A percentile compares a stretch with the other conserved stretches of the same genome.
Evolutionary conservation across 2,329 filamentous ascomycete genomes (phyloP).

Genomic region (Berkeleyomyces rouxiae): DNA sequence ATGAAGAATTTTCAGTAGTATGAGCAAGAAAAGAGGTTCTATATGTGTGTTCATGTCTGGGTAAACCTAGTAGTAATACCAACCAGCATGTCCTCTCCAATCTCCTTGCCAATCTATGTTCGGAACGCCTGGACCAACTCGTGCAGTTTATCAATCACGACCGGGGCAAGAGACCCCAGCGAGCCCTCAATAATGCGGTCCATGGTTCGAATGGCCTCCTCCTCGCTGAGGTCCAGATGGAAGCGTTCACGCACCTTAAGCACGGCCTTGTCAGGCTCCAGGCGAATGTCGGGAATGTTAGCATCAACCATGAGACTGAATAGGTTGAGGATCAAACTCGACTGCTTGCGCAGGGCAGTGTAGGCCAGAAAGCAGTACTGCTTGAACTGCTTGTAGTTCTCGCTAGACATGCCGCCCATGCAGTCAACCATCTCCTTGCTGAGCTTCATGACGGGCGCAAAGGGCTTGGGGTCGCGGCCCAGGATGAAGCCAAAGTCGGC

Average conservation of each 20-base stretch:
- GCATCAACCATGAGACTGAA: constrained; percentile 97
- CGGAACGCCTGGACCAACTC: constrained; percentile 84
- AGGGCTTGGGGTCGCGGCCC: constrained; percentile 90
- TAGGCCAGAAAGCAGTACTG: constrained; percentile 95
- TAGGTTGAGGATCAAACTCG: constrained; percentile 80
- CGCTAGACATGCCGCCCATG: constrained; percentile 73
- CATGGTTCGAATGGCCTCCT: constrained; percentile 78
- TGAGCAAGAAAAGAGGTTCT: neutral
- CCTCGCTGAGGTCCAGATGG: constrained; percentile 77
- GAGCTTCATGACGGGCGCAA: constrained; percentile 92
- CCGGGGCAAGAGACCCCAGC: constrained; percentile 73
- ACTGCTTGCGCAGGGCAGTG: constrained; percentile 74
- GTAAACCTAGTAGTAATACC: neutral
- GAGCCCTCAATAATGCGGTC: constrained; percentile 84
- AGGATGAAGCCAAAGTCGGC: constrained; percentile 98
- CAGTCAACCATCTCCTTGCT: constrained; percentile 97
- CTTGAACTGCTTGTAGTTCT: constrained; percentile 77
- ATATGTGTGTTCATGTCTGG: neutral
- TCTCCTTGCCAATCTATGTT: constrained; percentile 29
- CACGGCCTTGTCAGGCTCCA: constrained; percentile 86
- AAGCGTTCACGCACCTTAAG: constrained; percentile 91
- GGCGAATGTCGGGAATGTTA: constrained; percentile 85
- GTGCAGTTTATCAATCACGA: constrained; percentile 89
- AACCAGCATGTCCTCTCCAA: neutral
- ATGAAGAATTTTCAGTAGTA: too few species aligned